Conservation (phyloP, 768 basidiomycete genomes). For the Sporobolomyces phaffii region DNA sequence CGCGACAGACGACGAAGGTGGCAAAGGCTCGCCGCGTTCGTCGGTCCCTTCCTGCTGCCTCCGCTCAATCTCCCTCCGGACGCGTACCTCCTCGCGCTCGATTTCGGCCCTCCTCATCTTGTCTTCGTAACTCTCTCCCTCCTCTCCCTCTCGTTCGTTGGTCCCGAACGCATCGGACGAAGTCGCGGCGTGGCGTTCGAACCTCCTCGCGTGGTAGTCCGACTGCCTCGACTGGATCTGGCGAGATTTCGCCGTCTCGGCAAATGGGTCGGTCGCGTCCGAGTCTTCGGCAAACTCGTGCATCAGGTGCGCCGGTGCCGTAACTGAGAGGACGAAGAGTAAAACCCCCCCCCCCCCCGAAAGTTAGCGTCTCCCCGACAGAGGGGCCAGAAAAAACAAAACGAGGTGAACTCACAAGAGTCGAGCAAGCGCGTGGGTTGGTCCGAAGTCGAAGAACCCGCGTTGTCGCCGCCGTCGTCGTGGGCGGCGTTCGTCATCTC, state of each 20-base stretch:
- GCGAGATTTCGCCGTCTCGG: constrained; percentile 83
- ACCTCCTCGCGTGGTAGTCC: constrained; percentile 89
- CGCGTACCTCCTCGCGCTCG: constrained; percentile 85
- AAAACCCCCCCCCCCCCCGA: no score
- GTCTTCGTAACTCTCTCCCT: constrained; percentile 68
- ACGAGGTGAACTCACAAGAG: constrained; percentile 22
- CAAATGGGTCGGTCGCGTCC: constrained; percentile 62
- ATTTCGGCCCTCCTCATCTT: constrained; percentile 84
- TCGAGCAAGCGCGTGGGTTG: constrained; percentile 33
- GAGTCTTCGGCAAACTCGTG: constrained; percentile 90
- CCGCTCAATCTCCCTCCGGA: constrained; percentile 77
- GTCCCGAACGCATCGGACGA: constrained; percentile 52
- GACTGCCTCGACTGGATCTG: constrained; percentile 90
- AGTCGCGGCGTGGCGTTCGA: constrained; percentile 69
- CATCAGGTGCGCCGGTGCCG: constrained; percentile 85
- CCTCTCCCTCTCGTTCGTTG: constrained; percentile 57
- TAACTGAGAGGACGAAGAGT: constrained; percentile 45
- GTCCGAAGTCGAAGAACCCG: no score
- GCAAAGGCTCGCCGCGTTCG: constrained; percentile 58
- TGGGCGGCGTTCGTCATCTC: background rate
- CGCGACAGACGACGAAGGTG: constrained; percentile 60
- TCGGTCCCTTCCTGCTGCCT: constrained; percentile 61
- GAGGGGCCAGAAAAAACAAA: background rate
- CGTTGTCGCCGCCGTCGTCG: constrained; percentile 22
- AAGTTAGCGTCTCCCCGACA: background rate